These are phyloP conservation scores for Kandelia obovata DNA, from an alignment of 345 rosid genomes.

Conservation along the genomic window DNA sequence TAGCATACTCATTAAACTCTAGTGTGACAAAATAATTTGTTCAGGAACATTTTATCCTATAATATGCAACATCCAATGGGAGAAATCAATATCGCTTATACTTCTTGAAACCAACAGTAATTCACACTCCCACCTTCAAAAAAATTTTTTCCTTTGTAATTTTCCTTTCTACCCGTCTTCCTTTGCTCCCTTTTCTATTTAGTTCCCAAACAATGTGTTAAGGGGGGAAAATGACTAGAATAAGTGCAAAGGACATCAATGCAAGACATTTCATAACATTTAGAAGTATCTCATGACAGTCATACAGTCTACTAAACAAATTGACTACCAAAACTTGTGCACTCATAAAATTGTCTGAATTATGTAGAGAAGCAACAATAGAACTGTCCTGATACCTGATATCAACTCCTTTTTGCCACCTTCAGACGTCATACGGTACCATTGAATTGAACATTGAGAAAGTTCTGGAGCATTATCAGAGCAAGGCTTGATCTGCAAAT, in stretches of 20 bases:
- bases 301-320: not conserved
- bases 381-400: conserved; percentile 52
- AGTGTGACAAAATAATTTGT: not conserved
- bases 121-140: not conserved
- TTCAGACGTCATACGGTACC: conserved; percentile 78
- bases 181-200: too few species aligned
- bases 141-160: too few species aligned
- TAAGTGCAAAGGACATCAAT: not conserved
- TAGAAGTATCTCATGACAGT: not conserved
- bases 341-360: not conserved
- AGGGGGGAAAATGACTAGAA: not conserved
- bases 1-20: not conserved
- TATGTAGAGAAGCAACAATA: not conserved
- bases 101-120: not conserved
- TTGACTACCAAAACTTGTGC: not conserved
- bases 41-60: not conserved
- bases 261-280: not conserved
- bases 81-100: not conserved
- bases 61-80: not conserved
- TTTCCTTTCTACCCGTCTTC: too few species aligned
- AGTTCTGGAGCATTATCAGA: conserved; percentile 65
- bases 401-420: conserved; percentile 73
- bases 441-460: conserved; percentile 66
- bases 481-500: conserved; percentile 61
- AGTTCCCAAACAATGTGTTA: not conserved